phyloP scores from a whole-genome alignment of 768 basidiomycete genomes.

The Boletus rex-veris region DNA sequence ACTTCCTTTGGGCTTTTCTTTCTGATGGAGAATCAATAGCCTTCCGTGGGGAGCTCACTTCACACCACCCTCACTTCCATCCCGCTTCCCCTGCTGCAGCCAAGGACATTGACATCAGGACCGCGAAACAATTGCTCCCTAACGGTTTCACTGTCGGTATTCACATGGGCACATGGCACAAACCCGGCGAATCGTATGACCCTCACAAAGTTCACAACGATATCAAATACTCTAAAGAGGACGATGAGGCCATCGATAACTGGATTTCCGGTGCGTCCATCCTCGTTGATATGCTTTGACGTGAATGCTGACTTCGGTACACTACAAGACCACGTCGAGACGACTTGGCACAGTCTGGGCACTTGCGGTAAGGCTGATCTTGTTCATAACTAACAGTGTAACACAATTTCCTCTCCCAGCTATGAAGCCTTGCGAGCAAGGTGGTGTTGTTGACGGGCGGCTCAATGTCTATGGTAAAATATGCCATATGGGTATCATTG shows the following conservation, averaged over 20 bases:
- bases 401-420: slow-evolving; percentile 16
- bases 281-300: not conserved
- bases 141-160: slow-evolving; percentile 63
- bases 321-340: slow-evolving; percentile 58
- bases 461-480: slow-evolving; percentile 47
- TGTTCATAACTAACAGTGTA: not conserved
- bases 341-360: slow-evolving; percentile 73
- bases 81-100: slow-evolving; percentile 59
- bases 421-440: slow-evolving; percentile 56
- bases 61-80: slow-evolving; percentile 74
- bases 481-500: no score
- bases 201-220: slow-evolving; percentile 58
- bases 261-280: slow-evolving; percentile 46
- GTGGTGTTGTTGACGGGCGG: slow-evolving; percentile 62
- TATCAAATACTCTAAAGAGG: slow-evolving; percentile 62
- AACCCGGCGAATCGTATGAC: slow-evolving; percentile 51
- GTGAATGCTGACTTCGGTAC: not conserved
- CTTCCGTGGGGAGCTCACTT: slow-evolving; percentile 68
- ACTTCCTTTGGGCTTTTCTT: not conserved
- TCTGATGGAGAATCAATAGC: slow-evolving; percentile 33
- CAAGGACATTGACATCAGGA: slow-evolving; percentile 63
- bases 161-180: slow-evolving; percentile 70
- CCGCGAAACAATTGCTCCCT: slow-evolving; percentile 59
- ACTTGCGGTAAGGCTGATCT: slow-evolving; percentile 26
- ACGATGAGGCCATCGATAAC: slow-evolving; percentile 66